These are phyloP conservation scores for Usnea hakonensis DNA, from an alignment of 495 filamentous ascomycete species.

Conservation along the genomic window DNA sequence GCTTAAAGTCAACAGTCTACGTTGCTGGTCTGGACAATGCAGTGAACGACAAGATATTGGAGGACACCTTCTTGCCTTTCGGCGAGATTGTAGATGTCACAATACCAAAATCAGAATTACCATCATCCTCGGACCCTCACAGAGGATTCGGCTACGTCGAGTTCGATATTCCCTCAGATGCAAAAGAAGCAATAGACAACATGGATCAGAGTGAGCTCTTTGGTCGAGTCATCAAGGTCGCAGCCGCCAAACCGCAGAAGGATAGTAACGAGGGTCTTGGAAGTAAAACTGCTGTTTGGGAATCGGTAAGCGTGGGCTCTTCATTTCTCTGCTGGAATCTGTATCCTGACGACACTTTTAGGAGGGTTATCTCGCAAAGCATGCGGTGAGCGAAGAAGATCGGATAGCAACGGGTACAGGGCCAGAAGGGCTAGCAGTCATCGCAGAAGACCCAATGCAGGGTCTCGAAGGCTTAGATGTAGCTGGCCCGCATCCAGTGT, in stretches of 20 bases:
- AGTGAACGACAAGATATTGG: conserved; percentile 64
- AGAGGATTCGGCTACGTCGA: conserved; percentile 96
- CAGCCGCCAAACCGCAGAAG: conserved; percentile 86
- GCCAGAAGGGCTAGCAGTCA: conserved; percentile 40
- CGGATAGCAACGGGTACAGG: conserved; percentile 54
- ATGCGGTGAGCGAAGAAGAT: conserved; percentile 86
- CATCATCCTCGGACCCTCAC: conserved; percentile 63
- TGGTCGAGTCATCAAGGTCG: conserved; percentile 84
- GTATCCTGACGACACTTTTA: conserved; percentile 31
- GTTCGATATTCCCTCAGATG: conserved; percentile 78
- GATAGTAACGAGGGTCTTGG: conserved; percentile 78
- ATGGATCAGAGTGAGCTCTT: conserved; percentile 98
- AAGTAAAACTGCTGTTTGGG: conserved; percentile 94
- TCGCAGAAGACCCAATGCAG: conserved; percentile 84
- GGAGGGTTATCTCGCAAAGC: conserved; percentile 89
- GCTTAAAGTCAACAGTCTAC: conserved; percentile 84
- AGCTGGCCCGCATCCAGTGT: conserved; percentile 80
- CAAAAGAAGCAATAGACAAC: conserved; percentile 94
- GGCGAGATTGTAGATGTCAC: conserved; percentile 87
- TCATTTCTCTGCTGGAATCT: neutral
- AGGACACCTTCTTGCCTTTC: conserved; percentile 92
- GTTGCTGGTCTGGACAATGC: conserved; percentile 80
- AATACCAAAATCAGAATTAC: conserved; percentile 75
- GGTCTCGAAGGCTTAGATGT: conserved; percentile 88
- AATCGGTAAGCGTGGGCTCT: conserved; percentile 61